These are phyloP conservation scores for Coix lacrymajobi DNA, from an alignment of 176 grass and related monocot genomes.

Conservation along the genomic window DNA sequence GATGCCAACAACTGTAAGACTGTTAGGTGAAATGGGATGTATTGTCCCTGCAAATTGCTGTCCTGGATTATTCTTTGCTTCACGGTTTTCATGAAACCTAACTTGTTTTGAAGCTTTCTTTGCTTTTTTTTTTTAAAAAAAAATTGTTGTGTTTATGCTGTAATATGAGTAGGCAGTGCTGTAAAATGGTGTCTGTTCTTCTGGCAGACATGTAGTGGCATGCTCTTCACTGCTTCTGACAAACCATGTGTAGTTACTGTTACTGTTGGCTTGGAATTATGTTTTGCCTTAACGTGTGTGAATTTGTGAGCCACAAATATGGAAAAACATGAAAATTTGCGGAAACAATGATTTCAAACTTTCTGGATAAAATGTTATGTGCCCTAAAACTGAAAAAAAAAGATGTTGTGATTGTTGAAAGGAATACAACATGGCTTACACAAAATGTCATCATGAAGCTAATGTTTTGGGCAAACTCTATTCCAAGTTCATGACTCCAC, in stretches of 20 bases:
- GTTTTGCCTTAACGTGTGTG: neutral
- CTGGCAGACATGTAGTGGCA: neutral
- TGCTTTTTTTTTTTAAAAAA: neutral
- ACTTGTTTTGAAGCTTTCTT: neutral
- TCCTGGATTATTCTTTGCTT: constrained; percentile 6
- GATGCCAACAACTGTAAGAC: neutral
- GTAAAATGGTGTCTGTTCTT: neutral
- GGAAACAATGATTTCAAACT: neutral
- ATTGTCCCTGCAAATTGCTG: neutral
- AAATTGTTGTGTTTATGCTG: neutral
- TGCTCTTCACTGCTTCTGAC: neutral
- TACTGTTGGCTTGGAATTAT: neutral
- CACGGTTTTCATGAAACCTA: neutral
- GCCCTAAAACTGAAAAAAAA: neutral
- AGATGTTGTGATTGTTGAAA: neutral
- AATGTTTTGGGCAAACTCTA: neutral
- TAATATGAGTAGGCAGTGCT: constrained; percentile 2
- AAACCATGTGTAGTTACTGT: neutral
- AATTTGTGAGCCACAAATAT: neutral
- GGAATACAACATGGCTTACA: neutral
- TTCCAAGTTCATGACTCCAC: neutral
- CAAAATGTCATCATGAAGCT: neutral
- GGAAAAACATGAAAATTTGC: neutral
- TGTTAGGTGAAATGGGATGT: neutral
- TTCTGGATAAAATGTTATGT: constrained; percentile 7